These are phyloP conservation scores for Pittosporum tobira DNA, from an alignment of 129 eudicot species.

Conservation along the genomic window DNA sequence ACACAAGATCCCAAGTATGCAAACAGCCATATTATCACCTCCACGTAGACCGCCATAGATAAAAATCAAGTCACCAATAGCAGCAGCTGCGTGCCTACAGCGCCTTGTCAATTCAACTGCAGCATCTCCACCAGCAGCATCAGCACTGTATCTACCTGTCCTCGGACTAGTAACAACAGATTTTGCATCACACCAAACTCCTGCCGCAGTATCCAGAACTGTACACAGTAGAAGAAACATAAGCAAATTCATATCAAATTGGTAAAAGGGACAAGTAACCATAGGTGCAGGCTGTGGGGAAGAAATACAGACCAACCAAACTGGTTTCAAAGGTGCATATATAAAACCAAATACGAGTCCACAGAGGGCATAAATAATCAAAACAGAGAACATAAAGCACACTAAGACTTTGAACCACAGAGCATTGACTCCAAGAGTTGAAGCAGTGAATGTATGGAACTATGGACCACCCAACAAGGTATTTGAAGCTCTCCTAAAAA, in stretches of 20 bases:
- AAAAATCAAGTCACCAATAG: constrained; percentile 79
- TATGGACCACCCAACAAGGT: too few relatives aligned
- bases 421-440: too few relatives aligned
- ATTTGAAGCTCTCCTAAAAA: too few relatives aligned
- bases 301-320: too few relatives aligned
- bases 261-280: background rate
- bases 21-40: constrained; percentile 48
- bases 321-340: background rate
- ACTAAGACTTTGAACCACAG: too few relatives aligned
- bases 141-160: constrained; percentile 92
- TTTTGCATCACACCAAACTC: constrained; percentile 96
- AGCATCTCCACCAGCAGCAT: constrained; percentile 98
- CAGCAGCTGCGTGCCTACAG: constrained; percentile 96
- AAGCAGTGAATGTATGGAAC: too few relatives aligned
- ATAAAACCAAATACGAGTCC: background rate
- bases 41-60: constrained; percentile 97
- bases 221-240: constrained; percentile 18
- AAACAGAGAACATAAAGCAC: too few relatives aligned
- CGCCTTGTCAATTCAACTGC: constrained; percentile 91
- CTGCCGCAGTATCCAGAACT: constrained; percentile 99
- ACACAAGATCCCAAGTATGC: background rate
- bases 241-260: constrained; percentile 9
- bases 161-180: constrained; percentile 89
- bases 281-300: too few relatives aligned
- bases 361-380: background rate